Evolutionary conservation across 1,284 basidiomycete species (phyloP), one percentile per base, ranked within the genome.

Genomic region (Pseudozyma hubeiensis): DNA sequence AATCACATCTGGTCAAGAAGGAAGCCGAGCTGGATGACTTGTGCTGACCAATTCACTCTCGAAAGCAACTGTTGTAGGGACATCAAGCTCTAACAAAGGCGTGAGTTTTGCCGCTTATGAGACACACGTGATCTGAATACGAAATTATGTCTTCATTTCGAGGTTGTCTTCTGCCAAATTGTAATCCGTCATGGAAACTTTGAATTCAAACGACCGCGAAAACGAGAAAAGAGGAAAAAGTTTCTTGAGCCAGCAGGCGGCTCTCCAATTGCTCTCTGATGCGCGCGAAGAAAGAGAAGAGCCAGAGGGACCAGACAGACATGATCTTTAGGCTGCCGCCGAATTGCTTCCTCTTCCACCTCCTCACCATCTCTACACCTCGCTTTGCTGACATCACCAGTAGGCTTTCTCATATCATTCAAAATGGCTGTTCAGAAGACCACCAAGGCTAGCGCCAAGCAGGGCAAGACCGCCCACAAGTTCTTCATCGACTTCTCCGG

Each of bases 401-500:
- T 75, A 75, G 73, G 73, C 73, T 65, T 46, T 19, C 29, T 11
- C 13, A 14, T 53, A 63, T 65, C 41, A 64, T 60, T 57, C 57
- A 75, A 51, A 75, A 75, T 75, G 73, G 78, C 78, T 80, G 77
- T 80, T 63, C 75, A 64, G 35, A 80, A 79, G 72, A 67, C 53
- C 63, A 79, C 74, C 72, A 81, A 79, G 79, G 75, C 74, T 57
- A 58, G 68, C 59, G 76, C 79, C 57, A 78, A 78, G 75, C 75
- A 74, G 81, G 81, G 90, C 83, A 87, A 89, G 87, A 94, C 93
- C 87, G 85, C 88, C 80, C 92, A 94, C 89, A 96, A 93, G 87
- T 97, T 94, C 87, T 88, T 91, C 85, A 90, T 97, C 85, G 94
- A 97, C 90, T 96, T 93, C 89, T 92, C 93, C 55, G 92, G 92